A percentile compares a stretch with the other conserved stretches of the same genome.
Evolutionary conservation across 306 rosid species (phyloP).

Genomic region (Abrus precatorius): DNA sequence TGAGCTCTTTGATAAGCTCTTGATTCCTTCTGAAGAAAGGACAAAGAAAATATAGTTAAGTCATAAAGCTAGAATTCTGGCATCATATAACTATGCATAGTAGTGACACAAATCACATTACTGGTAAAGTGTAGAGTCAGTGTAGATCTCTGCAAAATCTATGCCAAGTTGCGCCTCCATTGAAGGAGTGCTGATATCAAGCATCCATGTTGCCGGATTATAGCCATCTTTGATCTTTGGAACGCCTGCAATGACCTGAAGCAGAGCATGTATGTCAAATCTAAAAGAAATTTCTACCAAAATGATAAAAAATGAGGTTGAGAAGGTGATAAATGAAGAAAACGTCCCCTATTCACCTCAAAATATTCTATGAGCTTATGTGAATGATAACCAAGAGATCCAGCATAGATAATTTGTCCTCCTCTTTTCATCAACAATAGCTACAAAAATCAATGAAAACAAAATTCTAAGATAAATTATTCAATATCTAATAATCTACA

Average conservation of each 20-base stretch:
- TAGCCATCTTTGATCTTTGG: constrained; percentile 62
- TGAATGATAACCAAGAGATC: constrained; percentile 62
- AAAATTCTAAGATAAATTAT: neutral
- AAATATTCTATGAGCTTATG: constrained; percentile 59
- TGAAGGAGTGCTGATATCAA: constrained; percentile 61
- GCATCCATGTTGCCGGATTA: constrained; percentile 88
- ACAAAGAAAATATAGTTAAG: constrained; percentile 4
- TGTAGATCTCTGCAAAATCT: constrained; percentile 69
- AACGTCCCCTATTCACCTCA: constrained; percentile 52
- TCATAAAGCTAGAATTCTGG: neutral
- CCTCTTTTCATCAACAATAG: constrained; percentile 67
- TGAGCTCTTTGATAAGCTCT: constrained; percentile 52
- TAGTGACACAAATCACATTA: constrained; percentile 32
- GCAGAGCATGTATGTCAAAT: neutral
- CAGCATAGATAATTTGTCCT: constrained; percentile 64
- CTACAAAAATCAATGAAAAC: constrained; percentile 36
- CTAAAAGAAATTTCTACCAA: neutral
- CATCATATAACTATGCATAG: neutral
- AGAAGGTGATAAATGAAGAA: neutral
- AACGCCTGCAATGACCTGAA: constrained; percentile 65
- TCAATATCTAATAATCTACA: neutral
- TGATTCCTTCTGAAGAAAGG: constrained; percentile 61
- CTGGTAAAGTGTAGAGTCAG: constrained; percentile 64
- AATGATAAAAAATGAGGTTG: neutral
- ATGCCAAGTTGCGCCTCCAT: constrained; percentile 61